A percentile compares a stretch with the other conserved stretches of the same genome.
Conservation (phyloP, 441 rosid species). For the Biscutella laevigata region DNA sequence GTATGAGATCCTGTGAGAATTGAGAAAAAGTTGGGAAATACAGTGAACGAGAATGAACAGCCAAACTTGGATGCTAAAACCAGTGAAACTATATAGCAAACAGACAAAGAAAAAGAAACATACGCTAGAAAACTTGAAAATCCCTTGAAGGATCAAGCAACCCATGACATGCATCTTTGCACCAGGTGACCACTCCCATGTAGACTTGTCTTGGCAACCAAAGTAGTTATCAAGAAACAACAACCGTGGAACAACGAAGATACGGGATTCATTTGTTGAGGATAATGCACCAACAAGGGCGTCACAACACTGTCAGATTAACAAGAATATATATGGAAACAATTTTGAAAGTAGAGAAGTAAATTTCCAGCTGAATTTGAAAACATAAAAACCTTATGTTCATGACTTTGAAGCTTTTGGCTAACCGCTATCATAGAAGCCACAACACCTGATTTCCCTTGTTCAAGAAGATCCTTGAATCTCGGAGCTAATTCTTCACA, state of each 20-base stretch:
- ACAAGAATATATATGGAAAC: neutral
- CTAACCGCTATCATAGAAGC: constrained; percentile 65
- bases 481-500: constrained; percentile 75
- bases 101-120: constrained; percentile 17
- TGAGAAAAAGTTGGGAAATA: constrained; percentile 7
- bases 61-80: neutral
- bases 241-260: constrained; percentile 50
- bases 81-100: neutral
- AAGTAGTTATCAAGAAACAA: constrained; percentile 76
- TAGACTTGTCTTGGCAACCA: constrained; percentile 40
- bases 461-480: constrained; percentile 67
- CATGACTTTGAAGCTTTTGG: constrained; percentile 63
- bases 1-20: constrained; percentile 56
- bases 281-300: constrained; percentile 65
- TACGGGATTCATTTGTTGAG: constrained; percentile 45
- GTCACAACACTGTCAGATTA: constrained; percentile 61
- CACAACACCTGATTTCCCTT: constrained; percentile 86
- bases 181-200: constrained; percentile 71
- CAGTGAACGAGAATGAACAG: constrained; percentile 1
- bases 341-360: neutral
- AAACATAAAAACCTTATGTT: constrained; percentile 44
- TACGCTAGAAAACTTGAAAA: constrained; percentile 73
- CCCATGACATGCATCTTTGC: constrained; percentile 72
- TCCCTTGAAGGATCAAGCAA: constrained; percentile 73
- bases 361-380: neutral